These are phyloP conservation scores for Incumbomyces delicatus DNA, from an alignment of 2,329 filamentous ascomycete genomes.

Conservation along the genomic window DNA sequence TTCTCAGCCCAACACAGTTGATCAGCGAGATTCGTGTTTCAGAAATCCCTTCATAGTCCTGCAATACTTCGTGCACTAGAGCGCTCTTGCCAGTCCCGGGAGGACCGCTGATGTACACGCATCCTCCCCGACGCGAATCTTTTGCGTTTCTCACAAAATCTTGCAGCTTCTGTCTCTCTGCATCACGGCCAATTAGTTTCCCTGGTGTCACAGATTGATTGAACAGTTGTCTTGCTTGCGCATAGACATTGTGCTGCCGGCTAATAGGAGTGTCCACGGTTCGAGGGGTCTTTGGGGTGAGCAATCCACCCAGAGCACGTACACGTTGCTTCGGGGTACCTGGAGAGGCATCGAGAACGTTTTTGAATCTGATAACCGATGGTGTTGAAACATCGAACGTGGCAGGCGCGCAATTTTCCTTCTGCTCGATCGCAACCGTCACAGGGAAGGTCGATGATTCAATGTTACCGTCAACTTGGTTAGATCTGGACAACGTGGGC, in stretches of 20 bases:
- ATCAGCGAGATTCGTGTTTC: slow-evolving; percentile 64
- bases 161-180: slow-evolving; percentile 54
- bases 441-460: not conserved
- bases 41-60: slow-evolving; percentile 43
- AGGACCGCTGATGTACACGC: slow-evolving; percentile 88
- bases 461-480: slow-evolving; percentile 2
- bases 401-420: slow-evolving; percentile 35
- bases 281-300: slow-evolving; percentile 69
- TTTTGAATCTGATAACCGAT: slow-evolving; percentile 60
- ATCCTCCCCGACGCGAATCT: slow-evolving; percentile 56
- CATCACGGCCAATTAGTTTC: slow-evolving; percentile 67
- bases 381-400: slow-evolving; percentile 34
- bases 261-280: slow-evolving; percentile 51
- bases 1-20: slow-evolving; percentile 96
- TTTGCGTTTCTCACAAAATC: slow-evolving; percentile 59
- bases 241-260: slow-evolving; percentile 65
- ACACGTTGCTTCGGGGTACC: slow-evolving; percentile 78
- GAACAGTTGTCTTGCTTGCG: slow-evolving; percentile 78
- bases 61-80: slow-evolving; percentile 71
- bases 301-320: slow-evolving; percentile 62
- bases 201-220: slow-evolving; percentile 66
- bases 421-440: slow-evolving; percentile 57
- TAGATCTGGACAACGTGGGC: slow-evolving; percentile 23
- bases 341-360: slow-evolving; percentile 62
- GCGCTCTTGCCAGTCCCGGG: slow-evolving; percentile 96